Conservation (phyloP, 139 green algal species). For the Chlamydomonas incerta region DNA sequence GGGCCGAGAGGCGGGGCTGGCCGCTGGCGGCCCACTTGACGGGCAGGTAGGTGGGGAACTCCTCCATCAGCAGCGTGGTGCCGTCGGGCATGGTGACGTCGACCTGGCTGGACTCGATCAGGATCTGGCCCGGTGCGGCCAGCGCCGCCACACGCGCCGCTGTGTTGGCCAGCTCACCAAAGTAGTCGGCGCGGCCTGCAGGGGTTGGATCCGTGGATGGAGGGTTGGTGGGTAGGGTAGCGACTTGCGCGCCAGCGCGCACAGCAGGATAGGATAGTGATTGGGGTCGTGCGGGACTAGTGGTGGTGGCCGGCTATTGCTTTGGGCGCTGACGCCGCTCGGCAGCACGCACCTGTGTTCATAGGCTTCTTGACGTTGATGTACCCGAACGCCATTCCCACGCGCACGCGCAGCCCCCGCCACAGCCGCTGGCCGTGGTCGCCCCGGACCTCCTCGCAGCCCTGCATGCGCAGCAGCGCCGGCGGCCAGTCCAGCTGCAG, state of each 20-base stretch:
- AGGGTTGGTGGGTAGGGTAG: too few relatives aligned
- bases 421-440: constrained; percentile 63
- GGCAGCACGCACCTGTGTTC: constrained; percentile 68
- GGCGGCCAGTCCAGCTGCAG: constrained; percentile 75
- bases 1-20: neutral
- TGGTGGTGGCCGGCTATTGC: too few relatives aligned
- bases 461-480: constrained; percentile 67
- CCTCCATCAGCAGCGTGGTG: constrained; percentile 4
- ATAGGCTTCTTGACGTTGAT: constrained; percentile 74
- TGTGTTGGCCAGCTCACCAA: constrained; percentile 82
- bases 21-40: constrained; percentile 17
- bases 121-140: constrained; percentile 79
- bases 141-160: constrained; percentile 78
- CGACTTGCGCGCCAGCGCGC: too few relatives aligned
- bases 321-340: neutral
- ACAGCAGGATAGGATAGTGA: too few relatives aligned
- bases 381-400: constrained; percentile 81
- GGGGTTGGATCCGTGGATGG: too few relatives aligned
- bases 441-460: constrained; percentile 55
- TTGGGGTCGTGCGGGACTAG: too few relatives aligned
- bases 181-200: constrained; percentile 85
- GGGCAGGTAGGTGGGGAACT: constrained; percentile 23
- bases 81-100: constrained; percentile 25
- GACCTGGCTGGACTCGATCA: constrained; percentile 37
- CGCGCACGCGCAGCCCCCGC: constrained; percentile 76